Evolutionary conservation across 192 early-diverging fungal species (phyloP), one percentile per base, ranked within the genome.

Genomic region (Linnemannia elongata): DNA sequence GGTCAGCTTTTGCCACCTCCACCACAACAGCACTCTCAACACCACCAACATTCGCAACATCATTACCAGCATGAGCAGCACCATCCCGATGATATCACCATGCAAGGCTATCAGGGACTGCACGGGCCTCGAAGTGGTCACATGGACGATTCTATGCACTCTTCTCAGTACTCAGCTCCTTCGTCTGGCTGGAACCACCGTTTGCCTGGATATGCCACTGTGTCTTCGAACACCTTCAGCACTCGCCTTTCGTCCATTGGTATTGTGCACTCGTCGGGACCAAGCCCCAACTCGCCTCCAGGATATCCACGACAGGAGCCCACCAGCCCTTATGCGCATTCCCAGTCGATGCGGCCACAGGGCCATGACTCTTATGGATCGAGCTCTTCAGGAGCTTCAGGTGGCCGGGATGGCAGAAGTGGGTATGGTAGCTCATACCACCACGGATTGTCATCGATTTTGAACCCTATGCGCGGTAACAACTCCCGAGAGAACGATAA

Each of bases 181-280:
- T 79, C 83, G 0, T 87, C 85, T 35, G 85, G 85, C 36, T 87
- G 85, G 85, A 87, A 87, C 68, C 75, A 76, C 22, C 79, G 85
- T 6, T 44, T 87, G 12, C 85, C 85, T 8, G 85, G 85, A 55
- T 87, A 87, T 36, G 76, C 85, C 2, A 87, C 85, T 13, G 71
- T 87, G 30, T 76, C 85, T 2, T 81, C 85, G 17, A 74, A 79
- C 1, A 33, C 76, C 38, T 80, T 73, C 33, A 81, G 70, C 68
- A 81, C 85, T 8, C 75, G 85, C 3, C 78, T 87, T 4, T 87
- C 85, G 4, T 87, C 85, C 1, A 86, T 72, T 15, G 85, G 85
- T 17, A 66, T 81, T 17, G 80, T 81, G 60, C 79, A 63, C 33
- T 81, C 83, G 0, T 78, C 77, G n/a, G 70, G 75, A 36, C 68